Percentiles rank a stretch among this genome's conserved stretches.
These are phyloP conservation scores for Calonectria multiphialidica DNA, from an alignment of 2,329 filamentous ascomycete genomes.

Conservation along the genomic window DNA sequence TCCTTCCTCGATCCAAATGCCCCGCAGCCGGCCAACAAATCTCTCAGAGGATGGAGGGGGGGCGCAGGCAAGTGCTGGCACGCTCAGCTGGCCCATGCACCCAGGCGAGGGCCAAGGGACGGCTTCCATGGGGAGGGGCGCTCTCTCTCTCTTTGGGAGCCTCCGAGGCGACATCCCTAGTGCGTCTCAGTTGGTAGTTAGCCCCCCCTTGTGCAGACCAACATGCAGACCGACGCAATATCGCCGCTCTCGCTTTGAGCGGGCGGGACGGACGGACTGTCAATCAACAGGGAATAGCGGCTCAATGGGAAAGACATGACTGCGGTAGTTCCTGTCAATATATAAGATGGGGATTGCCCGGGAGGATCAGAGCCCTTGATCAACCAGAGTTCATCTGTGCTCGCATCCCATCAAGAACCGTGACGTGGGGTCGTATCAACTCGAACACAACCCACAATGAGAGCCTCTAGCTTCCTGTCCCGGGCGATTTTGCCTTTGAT, in stretches of 20 bases:
- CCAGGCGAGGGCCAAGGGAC: neutral
- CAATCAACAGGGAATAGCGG: neutral
- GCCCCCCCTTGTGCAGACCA: neutral
- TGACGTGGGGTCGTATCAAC: neutral
- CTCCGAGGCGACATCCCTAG: neutral
- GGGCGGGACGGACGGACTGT: neutral
- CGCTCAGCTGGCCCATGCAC: constrained; percentile 11
- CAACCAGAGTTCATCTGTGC: neutral
- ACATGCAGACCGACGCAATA: constrained; percentile 4
- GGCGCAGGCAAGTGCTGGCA: neutral
- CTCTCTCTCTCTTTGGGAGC: neutral
- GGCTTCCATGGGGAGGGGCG: neutral
- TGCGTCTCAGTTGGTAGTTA: constrained; percentile 2
- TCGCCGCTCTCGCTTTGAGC: neutral
- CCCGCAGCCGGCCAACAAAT: constrained; percentile 14
- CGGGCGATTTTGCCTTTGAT: constrained; percentile 30
- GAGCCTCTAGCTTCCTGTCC: constrained; percentile 19
- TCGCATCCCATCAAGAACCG: neutral
- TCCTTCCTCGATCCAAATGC: constrained; percentile 14
- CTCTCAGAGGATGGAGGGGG: constrained; percentile 2
- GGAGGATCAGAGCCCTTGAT: neutral
- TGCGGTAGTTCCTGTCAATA: neutral
- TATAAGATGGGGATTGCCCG: neutral
- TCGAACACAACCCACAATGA: constrained; percentile 28
- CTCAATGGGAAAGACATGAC: neutral